These are phyloP conservation scores for Pichia ethanolica DNA, from an alignment of 805 yeast species.

Conservation along the genomic window DNA sequence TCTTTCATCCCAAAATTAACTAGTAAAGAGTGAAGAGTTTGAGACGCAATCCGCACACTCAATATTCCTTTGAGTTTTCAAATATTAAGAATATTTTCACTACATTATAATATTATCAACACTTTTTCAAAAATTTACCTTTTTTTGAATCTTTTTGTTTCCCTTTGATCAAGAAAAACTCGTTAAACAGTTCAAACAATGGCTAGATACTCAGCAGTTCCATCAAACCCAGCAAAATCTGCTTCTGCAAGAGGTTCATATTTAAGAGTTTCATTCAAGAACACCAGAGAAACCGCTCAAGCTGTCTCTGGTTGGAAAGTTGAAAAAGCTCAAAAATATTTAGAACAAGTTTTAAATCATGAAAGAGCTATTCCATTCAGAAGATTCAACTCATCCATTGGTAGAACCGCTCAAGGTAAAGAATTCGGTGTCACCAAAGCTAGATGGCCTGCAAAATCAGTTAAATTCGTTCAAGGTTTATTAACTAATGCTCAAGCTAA, in stretches of 20 bases:
- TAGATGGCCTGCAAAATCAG: conserved; percentile 99
- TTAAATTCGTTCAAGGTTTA: conserved; percentile 89
- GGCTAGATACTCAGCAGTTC: conserved; percentile 99
- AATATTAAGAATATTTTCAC: too few species aligned
- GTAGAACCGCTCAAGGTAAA: conserved; percentile 99
- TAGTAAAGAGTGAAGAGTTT: too few species aligned
- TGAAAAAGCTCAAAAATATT: conserved; percentile 91
- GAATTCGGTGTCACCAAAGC: conserved; percentile 99
- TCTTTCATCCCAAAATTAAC: too few species aligned
- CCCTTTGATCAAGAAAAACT: neutral
- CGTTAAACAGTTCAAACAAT: conserved; percentile 35
- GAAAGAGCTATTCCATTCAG: conserved; percentile 99
- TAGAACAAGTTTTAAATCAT: conserved; percentile 93
- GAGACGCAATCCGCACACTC: too few species aligned
- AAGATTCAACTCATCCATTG: conserved; percentile 92
- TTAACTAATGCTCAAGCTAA: conserved; percentile 97
- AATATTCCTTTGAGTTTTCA: too few species aligned
- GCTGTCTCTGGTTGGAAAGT: conserved; percentile 98
- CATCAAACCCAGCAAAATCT: conserved; percentile 98
- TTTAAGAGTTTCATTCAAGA: conserved; percentile 99
- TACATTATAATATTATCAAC: too few species aligned
- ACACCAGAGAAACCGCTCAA: conserved; percentile 99
- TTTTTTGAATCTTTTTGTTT: too few species aligned
- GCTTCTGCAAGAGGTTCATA: conserved; percentile 99
- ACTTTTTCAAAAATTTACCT: too few species aligned